phyloP scores from a whole-genome alignment of 345 rosid species.

The Pistacia integerrima region DNA sequence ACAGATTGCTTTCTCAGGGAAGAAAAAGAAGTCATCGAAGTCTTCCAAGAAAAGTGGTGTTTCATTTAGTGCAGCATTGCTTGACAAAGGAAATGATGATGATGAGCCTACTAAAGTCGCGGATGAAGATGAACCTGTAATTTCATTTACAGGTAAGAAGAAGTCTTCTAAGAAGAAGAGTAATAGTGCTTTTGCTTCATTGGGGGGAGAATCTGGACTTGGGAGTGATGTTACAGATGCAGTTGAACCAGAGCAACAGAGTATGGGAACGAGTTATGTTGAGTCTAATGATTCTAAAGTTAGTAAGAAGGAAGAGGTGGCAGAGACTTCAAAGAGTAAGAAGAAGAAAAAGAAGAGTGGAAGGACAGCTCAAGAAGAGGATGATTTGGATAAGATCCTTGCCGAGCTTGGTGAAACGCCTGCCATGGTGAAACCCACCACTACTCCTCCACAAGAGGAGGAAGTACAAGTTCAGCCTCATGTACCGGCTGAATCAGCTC shows the following conservation, averaged over 20 bases:
- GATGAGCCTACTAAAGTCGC: slow-evolving; percentile 34
- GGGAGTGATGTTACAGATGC: slow-evolving; percentile 33
- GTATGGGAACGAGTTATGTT: slow-evolving; percentile 16
- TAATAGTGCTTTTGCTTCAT: slow-evolving; percentile 34
- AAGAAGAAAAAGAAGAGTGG: slow-evolving; percentile 83
- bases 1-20: slow-evolving; percentile 56
- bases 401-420: slow-evolving; percentile 79
- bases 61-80: slow-evolving; percentile 55
- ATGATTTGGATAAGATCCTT: slow-evolving; percentile 90
- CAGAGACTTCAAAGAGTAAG: slow-evolving; percentile 72
- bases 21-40: slow-evolving; percentile 81
- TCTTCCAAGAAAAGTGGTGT: slow-evolving; percentile 55
- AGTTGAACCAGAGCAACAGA: slow-evolving; percentile 15
- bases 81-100: slow-evolving; percentile 53
- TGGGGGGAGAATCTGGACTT: slow-evolving; percentile 32
- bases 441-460: slow-evolving; percentile 47
- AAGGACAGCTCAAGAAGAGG: slow-evolving; percentile 92
- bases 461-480: slow-evolving; percentile 45
- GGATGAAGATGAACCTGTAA: slow-evolving; percentile 37
- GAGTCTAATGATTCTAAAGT: slow-evolving; percentile 34
- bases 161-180: slow-evolving; percentile 74
- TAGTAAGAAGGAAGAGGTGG: slow-evolving; percentile 48
- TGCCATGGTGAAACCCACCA: slow-evolving; percentile 40
- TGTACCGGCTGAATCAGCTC: slow-evolving; percentile 48
- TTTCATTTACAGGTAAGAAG: slow-evolving; percentile 64